Conservation (phyloP, 495 filamentous ascomycete species). For the Poronia punctata region DNA sequence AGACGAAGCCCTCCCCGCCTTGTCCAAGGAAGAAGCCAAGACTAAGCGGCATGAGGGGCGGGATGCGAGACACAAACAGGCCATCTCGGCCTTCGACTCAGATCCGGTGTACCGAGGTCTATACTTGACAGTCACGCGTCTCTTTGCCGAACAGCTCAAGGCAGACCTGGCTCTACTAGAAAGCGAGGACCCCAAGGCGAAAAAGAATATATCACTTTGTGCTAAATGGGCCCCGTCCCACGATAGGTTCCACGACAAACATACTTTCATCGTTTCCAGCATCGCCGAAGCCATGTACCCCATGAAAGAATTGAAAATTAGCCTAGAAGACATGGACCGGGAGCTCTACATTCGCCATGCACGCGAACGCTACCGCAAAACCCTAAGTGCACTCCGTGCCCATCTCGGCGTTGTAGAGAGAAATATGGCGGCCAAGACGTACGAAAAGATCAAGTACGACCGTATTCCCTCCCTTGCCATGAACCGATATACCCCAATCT, state of each 20-base stretch:
- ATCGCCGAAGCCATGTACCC: constrained; percentile 43
- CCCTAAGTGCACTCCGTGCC: constrained; percentile 33
- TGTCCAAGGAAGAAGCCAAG: background rate
- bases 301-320: no score
- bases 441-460: constrained; percentile 38
- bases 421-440: constrained; percentile 29
- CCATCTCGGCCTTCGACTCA: constrained; percentile 21
- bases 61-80: constrained; percentile 21
- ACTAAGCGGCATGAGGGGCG: constrained; percentile 1
- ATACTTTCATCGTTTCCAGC: constrained; percentile 39
- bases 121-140: constrained; percentile 37
- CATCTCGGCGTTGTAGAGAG: constrained; percentile 41
- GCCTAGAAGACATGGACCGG: constrained; percentile 16
- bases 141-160: constrained; percentile 42
- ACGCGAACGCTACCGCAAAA: constrained; percentile 36
- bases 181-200: constrained; percentile 21
- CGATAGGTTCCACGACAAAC: constrained; percentile 41
- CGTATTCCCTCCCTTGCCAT: constrained; percentile 43
- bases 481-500: constrained; percentile 35
- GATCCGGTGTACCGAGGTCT: constrained; percentile 33
- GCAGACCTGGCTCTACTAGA: constrained; percentile 30
- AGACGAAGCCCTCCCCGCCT: no score
- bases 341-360: constrained; percentile 39
- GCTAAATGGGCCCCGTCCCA: constrained; percentile 45
- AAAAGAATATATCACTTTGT: constrained; percentile 35